These are phyloP conservation scores for Diaporthe sp. DNA, from an alignment of 2,329 filamentous ascomycete species.

Conservation along the genomic window DNA sequence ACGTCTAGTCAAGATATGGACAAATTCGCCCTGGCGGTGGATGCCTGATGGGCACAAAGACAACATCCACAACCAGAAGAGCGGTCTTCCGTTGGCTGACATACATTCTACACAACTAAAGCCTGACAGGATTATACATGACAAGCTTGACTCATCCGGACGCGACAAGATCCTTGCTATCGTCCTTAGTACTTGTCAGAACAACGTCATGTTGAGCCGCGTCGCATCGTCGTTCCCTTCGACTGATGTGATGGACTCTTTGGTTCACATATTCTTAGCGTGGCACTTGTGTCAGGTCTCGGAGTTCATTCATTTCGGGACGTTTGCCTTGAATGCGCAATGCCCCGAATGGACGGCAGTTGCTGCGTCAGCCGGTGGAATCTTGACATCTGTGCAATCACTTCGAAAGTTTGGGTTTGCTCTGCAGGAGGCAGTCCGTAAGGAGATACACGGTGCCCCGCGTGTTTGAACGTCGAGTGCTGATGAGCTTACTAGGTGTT, in stretches of 20 bases:
- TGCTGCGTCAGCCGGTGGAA: slow-evolving; percentile 73
- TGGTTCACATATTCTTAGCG: slow-evolving; percentile 73
- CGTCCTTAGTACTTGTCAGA: slow-evolving; percentile 71
- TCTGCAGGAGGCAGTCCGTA: slow-evolving; percentile 66
- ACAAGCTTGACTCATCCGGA: slow-evolving; percentile 60
- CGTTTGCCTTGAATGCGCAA: slow-evolving; percentile 68
- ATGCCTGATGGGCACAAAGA: slow-evolving; percentile 59
- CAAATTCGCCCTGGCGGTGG: slow-evolving; percentile 66
- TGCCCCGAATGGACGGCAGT: slow-evolving; percentile 72
- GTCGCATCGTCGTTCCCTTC: slow-evolving; percentile 75
- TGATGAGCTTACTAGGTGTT: slow-evolving; percentile 47
- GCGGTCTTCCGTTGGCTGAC: slow-evolving; percentile 60
- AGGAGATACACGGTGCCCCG: slow-evolving; percentile 41
- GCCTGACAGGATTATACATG: slow-evolving; percentile 54
- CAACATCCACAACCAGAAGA: slow-evolving; percentile 59
- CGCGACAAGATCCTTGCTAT: slow-evolving; percentile 76
- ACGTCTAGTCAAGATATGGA: slow-evolving; percentile 63
- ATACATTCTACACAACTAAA: slow-evolving; percentile 56
- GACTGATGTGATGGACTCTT: slow-evolving; percentile 70
- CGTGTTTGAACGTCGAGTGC: slow-evolving; percentile 3
- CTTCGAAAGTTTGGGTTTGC: slow-evolving; percentile 73
- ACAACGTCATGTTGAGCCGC: slow-evolving; percentile 61
- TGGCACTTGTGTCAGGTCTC: slow-evolving; percentile 69
- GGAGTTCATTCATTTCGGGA: slow-evolving; percentile 73
- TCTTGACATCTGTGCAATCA: slow-evolving; percentile 68